Evolutionary conservation across 2,329 filamentous ascomycete species (phyloP), one percentile per base, ranked within the genome.

Genomic region (Penicillium fuscoglaucum): DNA sequence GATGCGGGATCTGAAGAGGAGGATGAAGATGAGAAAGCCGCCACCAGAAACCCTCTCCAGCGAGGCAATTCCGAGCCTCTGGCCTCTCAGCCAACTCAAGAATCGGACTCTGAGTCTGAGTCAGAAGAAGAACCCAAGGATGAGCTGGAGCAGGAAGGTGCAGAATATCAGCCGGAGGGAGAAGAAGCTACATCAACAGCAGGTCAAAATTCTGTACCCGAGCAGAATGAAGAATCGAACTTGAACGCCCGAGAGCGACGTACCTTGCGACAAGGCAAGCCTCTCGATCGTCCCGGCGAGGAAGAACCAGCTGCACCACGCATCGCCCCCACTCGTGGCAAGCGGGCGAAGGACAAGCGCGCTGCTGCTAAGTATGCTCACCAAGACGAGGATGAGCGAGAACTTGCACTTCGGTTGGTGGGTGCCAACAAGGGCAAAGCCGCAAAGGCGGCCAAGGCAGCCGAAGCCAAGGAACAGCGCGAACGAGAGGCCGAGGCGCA

Each of bases 311-410:
- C 60, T 7, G 59, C 61, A 24, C 57, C 66, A n/a, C 66, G 67
- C 10, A 57, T 60, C 24, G 57, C 68, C 15, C 64, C 68, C 46
- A 75, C 82, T 15, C 87, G 93, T 57, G 91, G 92, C 31, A 91
- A 96, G 73, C 87, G 85, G 58, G 84, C 83, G 59, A 96, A 96
- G 72, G 87, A 88, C 44, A 96, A 96, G 80, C 96, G 95, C 74
- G 87, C 91, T 2, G 91, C 91, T 4, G 80, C 85, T 58, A 97
- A 96, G 73, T 99, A 99, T 77, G 93, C 90, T 46, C 81, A 96
- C 67, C 95, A 98, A 80, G 93, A 98, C 67, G 92, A 96, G 55
- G 93, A 96, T 75, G 95, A 99, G 70, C 90, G 92, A 13, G 85
- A 84, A 7, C 84, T 93, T 0, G 91, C 92, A 33, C 89, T 97